Conservation (phyloP, 208 protist species). For the Wallacemonas sp. region DNA sequence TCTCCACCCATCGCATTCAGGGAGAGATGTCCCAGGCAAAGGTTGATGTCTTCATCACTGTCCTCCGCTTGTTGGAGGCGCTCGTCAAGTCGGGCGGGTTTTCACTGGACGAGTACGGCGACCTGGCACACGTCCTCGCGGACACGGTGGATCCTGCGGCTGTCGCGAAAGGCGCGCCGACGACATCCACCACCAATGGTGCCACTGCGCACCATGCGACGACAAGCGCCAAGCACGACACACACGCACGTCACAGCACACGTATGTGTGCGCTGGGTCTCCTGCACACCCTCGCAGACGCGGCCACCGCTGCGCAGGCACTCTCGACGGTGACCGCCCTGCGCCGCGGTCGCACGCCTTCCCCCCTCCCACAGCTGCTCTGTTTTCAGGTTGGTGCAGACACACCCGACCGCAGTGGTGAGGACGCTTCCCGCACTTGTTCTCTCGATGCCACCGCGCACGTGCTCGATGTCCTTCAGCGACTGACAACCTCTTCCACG, state of each 20-base stretch:
- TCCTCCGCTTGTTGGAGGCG: too few relatives aligned
- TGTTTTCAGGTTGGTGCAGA: neutral
- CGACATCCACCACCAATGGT: too few relatives aligned
- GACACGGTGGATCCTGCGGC: too few relatives aligned
- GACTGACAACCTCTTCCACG: slow-evolving; percentile 13
- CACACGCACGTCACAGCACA: neutral
- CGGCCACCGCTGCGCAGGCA: neutral
- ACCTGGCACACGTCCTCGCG: too few relatives aligned
- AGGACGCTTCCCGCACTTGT: neutral
- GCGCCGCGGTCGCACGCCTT: neutral
- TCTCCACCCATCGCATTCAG: too few relatives aligned
- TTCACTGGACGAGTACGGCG: too few relatives aligned
- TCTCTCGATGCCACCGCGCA: slow-evolving; percentile 7
- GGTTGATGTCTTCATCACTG: too few relatives aligned
- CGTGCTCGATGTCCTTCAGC: slow-evolving; percentile 27
- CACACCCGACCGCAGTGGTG: too few relatives aligned
- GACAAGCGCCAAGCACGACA: neutral
- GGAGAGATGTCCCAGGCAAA: too few relatives aligned
- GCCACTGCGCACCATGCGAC: too few relatives aligned
- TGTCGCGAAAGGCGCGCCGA: too few relatives aligned
- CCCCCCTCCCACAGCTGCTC: neutral
- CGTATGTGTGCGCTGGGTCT: neutral
- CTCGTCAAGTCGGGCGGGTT: too few relatives aligned
- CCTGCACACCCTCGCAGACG: neutral
- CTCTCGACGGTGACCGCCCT: neutral